These are phyloP conservation scores for Hypoxylon sp. DNA, from an alignment of 2,329 filamentous ascomycete species.

Conservation along the genomic window DNA sequence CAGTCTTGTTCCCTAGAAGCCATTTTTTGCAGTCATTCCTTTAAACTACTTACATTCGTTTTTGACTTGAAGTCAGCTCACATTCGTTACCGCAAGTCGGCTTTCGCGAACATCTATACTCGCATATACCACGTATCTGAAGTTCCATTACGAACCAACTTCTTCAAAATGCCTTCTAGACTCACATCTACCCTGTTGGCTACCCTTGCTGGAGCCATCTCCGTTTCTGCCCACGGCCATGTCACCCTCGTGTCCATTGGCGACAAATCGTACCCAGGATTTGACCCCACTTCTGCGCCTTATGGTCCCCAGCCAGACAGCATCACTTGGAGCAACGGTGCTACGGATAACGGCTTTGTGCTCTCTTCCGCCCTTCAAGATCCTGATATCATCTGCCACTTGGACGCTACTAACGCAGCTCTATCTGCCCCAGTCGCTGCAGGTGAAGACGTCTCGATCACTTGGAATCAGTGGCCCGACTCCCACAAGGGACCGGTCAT, in stretches of 20 bases:
- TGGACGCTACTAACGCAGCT: slow-evolving; percentile 54
- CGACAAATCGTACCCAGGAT: slow-evolving; percentile 37
- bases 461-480: slow-evolving; percentile 77
- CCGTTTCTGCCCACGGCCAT: slow-evolving; percentile 54
- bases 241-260: slow-evolving; percentile 50
- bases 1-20: slow-evolving; percentile 5
- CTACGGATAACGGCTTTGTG: slow-evolving; percentile 57
- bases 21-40: slow-evolving; percentile 8
- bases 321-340: slow-evolving; percentile 55
- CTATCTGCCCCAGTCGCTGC: slow-evolving; percentile 64
- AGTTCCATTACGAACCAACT: neutral
- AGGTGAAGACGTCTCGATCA: slow-evolving; percentile 69
- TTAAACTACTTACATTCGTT: slow-evolving; percentile 23
- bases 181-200: slow-evolving; percentile 30
- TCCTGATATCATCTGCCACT: slow-evolving; percentile 59
- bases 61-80: slow-evolving; percentile 35
- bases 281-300: slow-evolving; percentile 38
- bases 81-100: slow-evolving; percentile 35
- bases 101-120: slow-evolving; percentile 10
- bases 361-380: slow-evolving; percentile 56
- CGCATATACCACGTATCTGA: neutral
- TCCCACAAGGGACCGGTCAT: slow-evolving; percentile 62
- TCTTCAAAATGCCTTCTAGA: slow-evolving; percentile 25
- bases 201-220: slow-evolving; percentile 43
- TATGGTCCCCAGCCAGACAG: slow-evolving; percentile 42